Percentiles rank a stretch among this genome's conserved stretches.
Evolutionary conservation across 305 asterid species (phyloP).

Genomic region (Andrographis paniculata): DNA sequence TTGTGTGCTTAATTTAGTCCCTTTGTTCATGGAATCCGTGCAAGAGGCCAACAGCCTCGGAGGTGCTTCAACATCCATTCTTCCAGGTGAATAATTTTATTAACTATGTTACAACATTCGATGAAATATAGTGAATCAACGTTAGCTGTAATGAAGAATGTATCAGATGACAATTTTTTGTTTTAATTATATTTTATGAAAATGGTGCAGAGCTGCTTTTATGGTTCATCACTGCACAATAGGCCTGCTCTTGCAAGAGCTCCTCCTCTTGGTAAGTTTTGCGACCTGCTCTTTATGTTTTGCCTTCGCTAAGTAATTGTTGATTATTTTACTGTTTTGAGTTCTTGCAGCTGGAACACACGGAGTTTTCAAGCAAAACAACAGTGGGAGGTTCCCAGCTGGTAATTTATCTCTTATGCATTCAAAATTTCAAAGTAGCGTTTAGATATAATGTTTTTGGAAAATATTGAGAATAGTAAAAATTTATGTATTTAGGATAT

Average conservation of each 20-base stretch:
- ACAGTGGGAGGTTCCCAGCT: too few species aligned
- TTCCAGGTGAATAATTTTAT: constrained; percentile 53
- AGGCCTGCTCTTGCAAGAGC: constrained; percentile 56
- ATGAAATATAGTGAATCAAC: background rate
- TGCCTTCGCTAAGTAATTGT: too few species aligned
- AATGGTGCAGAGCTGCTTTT: constrained; percentile 73
- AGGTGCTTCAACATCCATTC: constrained; percentile 90
- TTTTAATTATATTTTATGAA: too few species aligned
- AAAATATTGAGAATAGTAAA: too few species aligned
- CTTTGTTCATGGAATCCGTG: constrained; percentile 97
- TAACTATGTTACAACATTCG: background rate
- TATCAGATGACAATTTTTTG: constrained; percentile 4
- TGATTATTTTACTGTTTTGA: too few species aligned
- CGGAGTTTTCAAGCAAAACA: too few species aligned
- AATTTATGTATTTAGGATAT: too few species aligned
- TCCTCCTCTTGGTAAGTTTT: constrained; percentile 77
- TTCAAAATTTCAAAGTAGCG: too few species aligned
- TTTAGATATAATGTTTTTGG: too few species aligned
- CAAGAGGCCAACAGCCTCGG: constrained; percentile 81
- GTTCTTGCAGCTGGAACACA: too few species aligned
- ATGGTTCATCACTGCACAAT: constrained; percentile 86
- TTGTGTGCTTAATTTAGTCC: constrained; percentile 38
- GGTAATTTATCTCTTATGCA: too few species aligned
- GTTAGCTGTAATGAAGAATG: background rate
- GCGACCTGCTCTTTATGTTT: too few species aligned